Percentiles rank a stretch among this genome's conserved stretches.
Evolutionary conservation across 164 flowering plant genomes (phyloP).

Genomic region (Vitis riparia): DNA sequence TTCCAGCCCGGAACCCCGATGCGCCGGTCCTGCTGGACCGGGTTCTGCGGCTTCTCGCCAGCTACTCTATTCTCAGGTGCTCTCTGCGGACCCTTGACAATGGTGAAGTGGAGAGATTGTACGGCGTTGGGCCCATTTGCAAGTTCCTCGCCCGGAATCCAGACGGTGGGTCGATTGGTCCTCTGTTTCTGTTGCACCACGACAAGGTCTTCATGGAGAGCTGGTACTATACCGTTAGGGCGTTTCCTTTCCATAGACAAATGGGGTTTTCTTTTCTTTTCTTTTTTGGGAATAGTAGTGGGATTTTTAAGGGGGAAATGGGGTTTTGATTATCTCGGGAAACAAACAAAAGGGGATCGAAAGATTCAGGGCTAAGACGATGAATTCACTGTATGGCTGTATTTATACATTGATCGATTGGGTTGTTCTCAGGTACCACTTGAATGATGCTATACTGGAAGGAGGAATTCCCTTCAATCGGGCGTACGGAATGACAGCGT

Average conservation of each 20-base stretch:
- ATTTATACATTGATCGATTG: neutral
- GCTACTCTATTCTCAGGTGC: conserved; percentile 22
- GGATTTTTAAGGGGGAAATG: no score
- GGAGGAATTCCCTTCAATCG: conserved; percentile 41
- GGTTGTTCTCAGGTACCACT: conserved; percentile 20
- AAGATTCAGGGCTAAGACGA: neutral
- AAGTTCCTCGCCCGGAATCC: conserved; percentile 14
- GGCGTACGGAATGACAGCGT: conserved; percentile 31
- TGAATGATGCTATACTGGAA: conserved; percentile 40
- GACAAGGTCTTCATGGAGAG: conserved; percentile 18
- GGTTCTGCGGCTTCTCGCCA: conserved; percentile 22
- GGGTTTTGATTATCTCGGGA: no score
- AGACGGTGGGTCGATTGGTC: conserved; percentile 15
- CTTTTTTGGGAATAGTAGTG: no score
- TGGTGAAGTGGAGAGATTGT: conserved; percentile 19
- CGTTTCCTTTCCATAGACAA: no score
- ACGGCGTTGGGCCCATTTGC: conserved; percentile 24
- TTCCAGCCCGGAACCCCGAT: conserved; percentile 21
- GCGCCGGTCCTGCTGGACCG: conserved; percentile 24
- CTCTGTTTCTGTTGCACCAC: conserved; percentile 10
- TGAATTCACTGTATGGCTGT: neutral
- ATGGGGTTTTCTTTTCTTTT: no score
- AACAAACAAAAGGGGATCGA: no score
- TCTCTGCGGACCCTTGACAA: neutral
- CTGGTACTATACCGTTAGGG: conserved; percentile 4